Evolutionary conservation across 306 rosid genomes (phyloP).

Genomic region (Rosa chinensis): DNA sequence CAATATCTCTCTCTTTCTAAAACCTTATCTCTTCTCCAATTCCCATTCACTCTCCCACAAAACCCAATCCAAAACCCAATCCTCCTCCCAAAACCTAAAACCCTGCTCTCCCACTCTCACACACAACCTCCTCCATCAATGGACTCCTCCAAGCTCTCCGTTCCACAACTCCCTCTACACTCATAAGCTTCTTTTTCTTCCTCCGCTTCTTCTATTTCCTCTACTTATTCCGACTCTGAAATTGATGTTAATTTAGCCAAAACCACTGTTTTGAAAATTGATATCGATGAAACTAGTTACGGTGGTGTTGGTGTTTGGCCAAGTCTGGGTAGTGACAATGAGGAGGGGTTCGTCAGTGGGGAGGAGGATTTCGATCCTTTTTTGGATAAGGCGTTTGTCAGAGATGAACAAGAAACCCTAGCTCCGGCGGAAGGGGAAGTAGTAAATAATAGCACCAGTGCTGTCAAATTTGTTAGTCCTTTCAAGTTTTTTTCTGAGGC

Average conservation of each 20-base stretch:
- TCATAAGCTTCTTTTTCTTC: conserved; percentile 35
- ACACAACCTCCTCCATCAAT: conserved; percentile 16
- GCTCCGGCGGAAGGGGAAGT: neutral
- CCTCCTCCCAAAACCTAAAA: neutral
- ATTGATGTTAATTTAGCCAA: conserved; percentile 7
- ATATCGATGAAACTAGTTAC: conserved; percentile 13
- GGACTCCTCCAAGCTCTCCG: conserved; percentile 34
- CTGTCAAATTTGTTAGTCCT: conserved; percentile 17
- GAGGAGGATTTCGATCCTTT: conserved; percentile 53
- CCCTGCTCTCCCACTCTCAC: neutral
- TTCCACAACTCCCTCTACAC: conserved; percentile 23
- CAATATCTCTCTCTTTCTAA: no score
- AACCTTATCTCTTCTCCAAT: neutral
- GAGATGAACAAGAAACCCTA: conserved; percentile 11
- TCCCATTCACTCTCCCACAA: neutral
- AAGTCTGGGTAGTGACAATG: conserved; percentile 28
- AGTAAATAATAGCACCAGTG: neutral
- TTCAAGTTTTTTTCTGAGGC: conserved; percentile 42
- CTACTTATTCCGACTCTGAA: conserved; percentile 32
- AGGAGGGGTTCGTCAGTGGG: conserved; percentile 66
- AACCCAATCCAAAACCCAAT: neutral
- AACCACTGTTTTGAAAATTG: conserved; percentile 9
- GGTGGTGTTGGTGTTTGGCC: neutral
- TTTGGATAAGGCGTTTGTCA: conserved; percentile 39
- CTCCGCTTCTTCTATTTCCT: neutral